phyloP scores from a whole-genome alignment of 2,329 filamentous ascomycete genomes.

The Alternaria sp. region DNA sequence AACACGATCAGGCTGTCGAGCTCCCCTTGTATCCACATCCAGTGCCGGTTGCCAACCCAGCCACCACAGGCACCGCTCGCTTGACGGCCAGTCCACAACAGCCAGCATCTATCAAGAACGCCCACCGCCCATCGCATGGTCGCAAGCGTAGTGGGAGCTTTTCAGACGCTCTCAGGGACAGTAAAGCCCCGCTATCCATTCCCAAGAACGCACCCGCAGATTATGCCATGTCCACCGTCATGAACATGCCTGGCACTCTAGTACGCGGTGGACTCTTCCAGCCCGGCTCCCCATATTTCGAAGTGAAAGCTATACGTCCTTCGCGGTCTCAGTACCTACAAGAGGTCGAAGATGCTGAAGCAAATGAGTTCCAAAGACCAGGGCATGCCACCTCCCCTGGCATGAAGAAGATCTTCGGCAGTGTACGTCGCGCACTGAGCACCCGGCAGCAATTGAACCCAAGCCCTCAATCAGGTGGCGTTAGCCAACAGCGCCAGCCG shows the following conservation, averaged over 20 bases:
- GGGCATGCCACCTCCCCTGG: conserved; percentile 61
- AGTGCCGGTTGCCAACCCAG: conserved; percentile 45
- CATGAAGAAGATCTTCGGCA: conserved; percentile 86
- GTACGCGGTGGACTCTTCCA: conserved; percentile 87
- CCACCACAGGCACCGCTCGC: conserved; percentile 41
- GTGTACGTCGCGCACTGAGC: conserved; percentile 82
- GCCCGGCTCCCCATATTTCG: conserved; percentile 81
- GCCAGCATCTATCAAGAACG: conserved; percentile 36
- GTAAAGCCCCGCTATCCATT: conserved; percentile 63
- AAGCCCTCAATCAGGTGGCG: conserved; percentile 34
- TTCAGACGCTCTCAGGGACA: conserved; percentile 80
- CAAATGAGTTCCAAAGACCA: conserved; percentile 33
- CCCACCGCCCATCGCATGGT: conserved; percentile 48
- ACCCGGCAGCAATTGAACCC: conserved; percentile 56
- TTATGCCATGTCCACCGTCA: conserved; percentile 63
- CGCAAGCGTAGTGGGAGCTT: conserved; percentile 90
- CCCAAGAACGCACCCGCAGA: conserved; percentile 55
- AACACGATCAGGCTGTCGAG: conserved; percentile 50
- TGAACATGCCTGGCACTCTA: conserved; percentile 80
- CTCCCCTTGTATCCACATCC: conserved; percentile 52
- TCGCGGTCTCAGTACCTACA: conserved; percentile 46
- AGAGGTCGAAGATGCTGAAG: conserved; percentile 39
- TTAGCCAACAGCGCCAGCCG: conserved; percentile 34
- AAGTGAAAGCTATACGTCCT: conserved; percentile 54
- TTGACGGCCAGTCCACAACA: conserved; percentile 44